These are phyloP conservation scores for Cyphellophora attinorum DNA, from an alignment of 2,329 filamentous ascomycete genomes.

Conservation along the genomic window DNA sequence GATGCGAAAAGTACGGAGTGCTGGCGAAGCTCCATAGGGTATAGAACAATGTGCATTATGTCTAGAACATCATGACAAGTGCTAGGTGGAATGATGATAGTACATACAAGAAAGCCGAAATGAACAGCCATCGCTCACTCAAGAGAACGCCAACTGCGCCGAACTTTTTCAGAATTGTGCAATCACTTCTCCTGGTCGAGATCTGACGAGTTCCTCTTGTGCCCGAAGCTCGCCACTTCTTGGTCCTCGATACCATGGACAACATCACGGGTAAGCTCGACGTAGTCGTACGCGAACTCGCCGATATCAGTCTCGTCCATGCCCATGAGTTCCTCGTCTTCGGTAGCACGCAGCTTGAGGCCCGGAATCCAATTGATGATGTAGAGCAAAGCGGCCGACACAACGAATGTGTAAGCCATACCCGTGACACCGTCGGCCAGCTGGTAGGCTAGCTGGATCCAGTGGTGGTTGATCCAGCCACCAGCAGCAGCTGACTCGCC, in stretches of 20 bases:
- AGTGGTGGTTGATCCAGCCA: constrained; percentile 44
- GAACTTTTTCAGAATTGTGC: no score
- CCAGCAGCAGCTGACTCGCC: constrained; percentile 42
- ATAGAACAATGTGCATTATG: no score
- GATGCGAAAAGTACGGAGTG: no score
- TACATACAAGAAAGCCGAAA: no score
- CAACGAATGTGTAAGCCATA: constrained; percentile 44
- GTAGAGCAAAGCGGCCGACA: constrained; percentile 44
- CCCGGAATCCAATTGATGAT: constrained; percentile 50
- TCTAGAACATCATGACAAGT: no score
- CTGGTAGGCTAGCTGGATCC: constrained; percentile 47
- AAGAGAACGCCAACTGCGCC: no score
- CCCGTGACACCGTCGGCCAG: constrained; percentile 49
- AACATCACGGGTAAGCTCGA: constrained; percentile 69
- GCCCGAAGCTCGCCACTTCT: no score
- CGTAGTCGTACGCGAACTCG: constrained; percentile 86
- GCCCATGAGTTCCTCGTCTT: constrained; percentile 46
- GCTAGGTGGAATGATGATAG: no score
- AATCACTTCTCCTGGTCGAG: no score
- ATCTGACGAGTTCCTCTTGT: no score
- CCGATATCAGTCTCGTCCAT: constrained; percentile 74
- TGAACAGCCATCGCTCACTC: no score
- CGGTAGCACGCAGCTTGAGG: constrained; percentile 43
- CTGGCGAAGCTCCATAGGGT: no score
- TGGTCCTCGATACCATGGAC: constrained; percentile 29